Base-by-base conservation (phyloP, 441 rosid genomes). In the Cnidoscolus chayamansa region DNA sequence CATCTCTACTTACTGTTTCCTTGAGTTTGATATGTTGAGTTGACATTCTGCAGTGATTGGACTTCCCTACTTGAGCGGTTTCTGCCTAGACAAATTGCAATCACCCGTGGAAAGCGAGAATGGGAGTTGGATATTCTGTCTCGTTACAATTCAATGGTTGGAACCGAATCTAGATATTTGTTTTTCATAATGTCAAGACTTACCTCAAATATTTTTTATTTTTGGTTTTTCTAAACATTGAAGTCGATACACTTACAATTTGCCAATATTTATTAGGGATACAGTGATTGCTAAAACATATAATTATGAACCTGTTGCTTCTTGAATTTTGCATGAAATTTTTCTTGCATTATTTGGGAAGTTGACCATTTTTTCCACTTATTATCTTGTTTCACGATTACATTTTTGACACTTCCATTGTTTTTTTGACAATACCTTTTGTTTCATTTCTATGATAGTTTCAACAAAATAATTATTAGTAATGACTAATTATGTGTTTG, bases 121-220 rank as follows among this genome's bases (percentile, higher is more conserved):
- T 96, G 98, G 98, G 99, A 96, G 85, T 69, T 86, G 74, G 98
- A 93, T 81, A 91, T 96, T 81, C 93, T 93, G 77, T 90, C 96
- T 70, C 97, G 97, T 72, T 93, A 93, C 72, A 85, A 82, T 60
- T 88, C 88, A 54, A 85, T 96, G 99, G 99, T 93, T 73, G 82
- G 84, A 73, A 72, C 51, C 43, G 60, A 19, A 31, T 76, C 55
- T 79, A 67, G 20, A 61, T 19, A 4, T 63, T 76, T 58, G 37
- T 57, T 60, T 2, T 37, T 60, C 0, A 16, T 57, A 17, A 74
- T n/a, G 11, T 47, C 7, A n/a, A 49, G 43, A 7, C n/a, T 72
- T 57, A 20, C 16, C 13, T 50, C 17, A n/a, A 61, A 30, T 12
- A 55, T 59, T 51, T n/a, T 35, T 40, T n/a, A 5, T 25, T 75